Evolutionary conservation across 2,329 filamentous ascomycete species (phyloP), one percentile per base, ranked within the genome.

Genomic region (Fusarium zealandicum): DNA sequence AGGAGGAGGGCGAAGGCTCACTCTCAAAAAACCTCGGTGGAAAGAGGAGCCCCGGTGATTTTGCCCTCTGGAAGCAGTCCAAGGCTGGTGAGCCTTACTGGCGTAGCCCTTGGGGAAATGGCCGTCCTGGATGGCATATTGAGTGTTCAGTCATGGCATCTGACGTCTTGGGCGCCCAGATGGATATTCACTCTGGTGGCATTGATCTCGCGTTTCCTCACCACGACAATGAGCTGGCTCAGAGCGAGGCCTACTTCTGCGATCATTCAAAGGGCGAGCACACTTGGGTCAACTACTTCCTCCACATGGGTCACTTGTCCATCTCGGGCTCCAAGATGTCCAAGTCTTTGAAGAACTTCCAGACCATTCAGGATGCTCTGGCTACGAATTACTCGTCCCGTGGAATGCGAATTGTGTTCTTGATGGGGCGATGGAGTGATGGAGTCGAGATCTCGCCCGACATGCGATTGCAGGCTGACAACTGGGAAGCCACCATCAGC

Each of bases 71-170:
- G 93, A 98, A 98, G 73, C 87, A 88, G 47, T 93, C 89, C 1
- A 97, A 96, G 76, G 85, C 90, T 12, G 93, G 93, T 36, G 93
- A 98, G 79, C 93, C 93, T 0, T 90, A 85, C 62, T 98, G 93
- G 93, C 81, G 86, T 5, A 95, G 90, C 65, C 86, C 87, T 4
- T 98, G 93, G 93, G 92, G 93, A 5, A 81, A 87, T 50, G 93
- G 93, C 5, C 82, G 93, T 37, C 93, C 93, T 1, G 93, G 93
- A 14, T 98, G 93, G 93, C 93, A 97, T 70, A 97, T 97, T 68
- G 93, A 97, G 77, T 97, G 93, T 85, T 93, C 89, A 1, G 92
- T 92, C 13, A 97, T 98, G 93, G 92, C 93, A 1, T 93, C 90
- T 2, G 90, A 93, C 60, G 83, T 92, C n/a, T 78, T 98, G 1